Evolutionary conservation across 768 basidiomycete genomes (phyloP).

Genomic region (Hygrophorus pudorinus): DNA sequence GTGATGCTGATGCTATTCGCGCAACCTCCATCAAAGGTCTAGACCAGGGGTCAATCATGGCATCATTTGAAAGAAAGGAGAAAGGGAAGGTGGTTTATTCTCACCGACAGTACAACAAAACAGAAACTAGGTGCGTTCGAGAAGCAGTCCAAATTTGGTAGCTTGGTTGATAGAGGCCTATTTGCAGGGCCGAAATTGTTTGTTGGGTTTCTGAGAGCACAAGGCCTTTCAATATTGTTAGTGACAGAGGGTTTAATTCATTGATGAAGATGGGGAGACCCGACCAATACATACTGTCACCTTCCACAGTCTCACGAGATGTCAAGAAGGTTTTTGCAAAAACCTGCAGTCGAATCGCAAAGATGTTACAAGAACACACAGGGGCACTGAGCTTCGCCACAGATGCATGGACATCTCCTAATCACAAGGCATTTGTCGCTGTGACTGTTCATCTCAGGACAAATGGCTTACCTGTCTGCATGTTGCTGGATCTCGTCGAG

Average conservation of each 20-base stretch:
- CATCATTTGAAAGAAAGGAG: constrained; percentile 19
- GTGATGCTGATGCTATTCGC: not conserved
- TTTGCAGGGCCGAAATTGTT: constrained; percentile 21
- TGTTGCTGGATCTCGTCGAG: constrained; percentile 29
- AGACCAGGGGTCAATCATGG: constrained; percentile 15
- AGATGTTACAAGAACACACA: too few species aligned
- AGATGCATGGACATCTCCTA: too few species aligned
- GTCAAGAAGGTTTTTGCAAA: constrained; percentile 19
- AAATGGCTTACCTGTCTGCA: constrained; percentile 15
- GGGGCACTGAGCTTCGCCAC: constrained; percentile 20
- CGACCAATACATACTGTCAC: constrained; percentile 23
- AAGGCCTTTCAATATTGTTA: constrained; percentile 23
- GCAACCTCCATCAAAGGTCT: constrained; percentile 5
- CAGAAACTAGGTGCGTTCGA: constrained; percentile 15
- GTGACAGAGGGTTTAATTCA: constrained; percentile 19
- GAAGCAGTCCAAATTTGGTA: not conserved
- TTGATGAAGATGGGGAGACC: constrained; percentile 28
- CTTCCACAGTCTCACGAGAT: constrained; percentile 22
- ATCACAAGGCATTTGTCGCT: too few species aligned
- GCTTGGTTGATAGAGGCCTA: too few species aligned
- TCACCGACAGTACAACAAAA: constrained; percentile 14
- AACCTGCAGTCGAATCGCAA: constrained; percentile 14
- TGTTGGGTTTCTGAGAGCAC: constrained; percentile 24
- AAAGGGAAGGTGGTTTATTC: constrained; percentile 22
- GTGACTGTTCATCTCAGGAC: too few species aligned